Conservation (phyloP, 495 filamentous ascomycete genomes). For the Hypoxylon subgilvum region DNA sequence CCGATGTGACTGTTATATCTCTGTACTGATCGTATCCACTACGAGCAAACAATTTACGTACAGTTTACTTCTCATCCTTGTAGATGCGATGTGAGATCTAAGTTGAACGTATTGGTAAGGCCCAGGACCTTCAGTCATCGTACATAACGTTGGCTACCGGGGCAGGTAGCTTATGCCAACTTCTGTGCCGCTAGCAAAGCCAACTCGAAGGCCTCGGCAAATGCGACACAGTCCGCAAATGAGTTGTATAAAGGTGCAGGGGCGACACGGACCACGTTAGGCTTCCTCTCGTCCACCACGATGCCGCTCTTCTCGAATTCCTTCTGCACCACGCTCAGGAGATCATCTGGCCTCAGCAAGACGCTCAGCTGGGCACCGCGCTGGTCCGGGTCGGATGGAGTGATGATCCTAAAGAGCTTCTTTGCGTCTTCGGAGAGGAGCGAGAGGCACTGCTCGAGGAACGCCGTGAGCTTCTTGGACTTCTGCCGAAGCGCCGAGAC, state of each 20-base stretch:
- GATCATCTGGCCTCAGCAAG: slow-evolving; percentile 61
- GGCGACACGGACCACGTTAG: slow-evolving; percentile 90
- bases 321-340: slow-evolving; percentile 73
- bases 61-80: slow-evolving; percentile 4
- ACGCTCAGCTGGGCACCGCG: slow-evolving; percentile 89
- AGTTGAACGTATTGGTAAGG: background rate
- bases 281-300: slow-evolving; percentile 86
- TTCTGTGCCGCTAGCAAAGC: slow-evolving; percentile 53
- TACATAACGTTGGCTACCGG: background rate
- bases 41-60: background rate
- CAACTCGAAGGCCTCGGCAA: slow-evolving; percentile 66
- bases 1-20: too few species aligned
- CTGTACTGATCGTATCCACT: background rate
- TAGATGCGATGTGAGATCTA: background rate
- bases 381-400: slow-evolving; percentile 71
- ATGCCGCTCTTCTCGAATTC: slow-evolving; percentile 71
- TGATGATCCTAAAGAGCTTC: slow-evolving; percentile 76
- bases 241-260: slow-evolving; percentile 90
- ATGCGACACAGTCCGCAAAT: slow-evolving; percentile 78
- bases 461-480: slow-evolving; percentile 76
- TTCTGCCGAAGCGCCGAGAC: slow-evolving; percentile 75
- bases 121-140: background rate
- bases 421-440: slow-evolving; percentile 49
- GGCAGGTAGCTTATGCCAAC: background rate
- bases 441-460: slow-evolving; percentile 74